Evolutionary conservation across 257 asterid species (phyloP).

Genomic region (Ophiorrhiza pumila): DNA sequence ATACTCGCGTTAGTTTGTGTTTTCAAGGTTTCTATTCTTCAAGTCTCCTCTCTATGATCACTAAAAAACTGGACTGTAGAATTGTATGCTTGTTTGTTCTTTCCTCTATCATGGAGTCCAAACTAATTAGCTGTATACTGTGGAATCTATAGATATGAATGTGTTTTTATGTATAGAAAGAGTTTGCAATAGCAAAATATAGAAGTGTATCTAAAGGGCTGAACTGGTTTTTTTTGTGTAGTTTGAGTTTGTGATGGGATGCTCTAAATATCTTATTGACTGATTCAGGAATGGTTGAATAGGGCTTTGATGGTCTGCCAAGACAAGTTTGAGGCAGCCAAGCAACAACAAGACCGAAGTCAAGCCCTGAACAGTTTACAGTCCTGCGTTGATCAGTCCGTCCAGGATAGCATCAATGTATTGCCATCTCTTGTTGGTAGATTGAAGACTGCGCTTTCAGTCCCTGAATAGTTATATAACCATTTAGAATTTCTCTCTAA

Average conservation of each 20-base stretch:
- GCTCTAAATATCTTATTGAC: conserved; percentile 11
- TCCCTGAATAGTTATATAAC: conserved; percentile 29
- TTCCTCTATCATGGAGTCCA: not conserved
- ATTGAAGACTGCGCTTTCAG: conserved; percentile 45
- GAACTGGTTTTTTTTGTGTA: not conserved
- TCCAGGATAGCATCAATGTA: conserved; percentile 51
- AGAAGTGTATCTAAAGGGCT: not conserved
- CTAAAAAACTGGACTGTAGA: too few relatives aligned
- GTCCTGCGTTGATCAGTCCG: conserved; percentile 69
- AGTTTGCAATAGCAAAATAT: not conserved
- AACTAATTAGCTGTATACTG: not conserved
- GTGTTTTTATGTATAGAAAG: not conserved
- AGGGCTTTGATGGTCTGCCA: conserved; percentile 82
- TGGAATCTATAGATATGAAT: too few relatives aligned
- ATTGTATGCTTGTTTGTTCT: not conserved
- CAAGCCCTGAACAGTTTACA: conserved; percentile 47
- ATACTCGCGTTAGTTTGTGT: too few relatives aligned
- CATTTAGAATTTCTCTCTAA: not conserved
- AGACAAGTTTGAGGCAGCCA: conserved; percentile 74
- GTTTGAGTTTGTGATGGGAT: not conserved
- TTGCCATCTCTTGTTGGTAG: conserved; percentile 74
- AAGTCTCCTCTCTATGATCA: too few relatives aligned
- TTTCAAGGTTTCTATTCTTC: too few relatives aligned
- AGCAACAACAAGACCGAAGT: conserved; percentile 44
- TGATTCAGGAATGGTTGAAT: conserved; percentile 59